A percentile compares a stretch with the other conserved stretches of the same genome.
These are phyloP conservation scores for Microascus cirrosus DNA, from an alignment of 2,329 filamentous ascomycete genomes.

Conservation along the genomic window DNA sequence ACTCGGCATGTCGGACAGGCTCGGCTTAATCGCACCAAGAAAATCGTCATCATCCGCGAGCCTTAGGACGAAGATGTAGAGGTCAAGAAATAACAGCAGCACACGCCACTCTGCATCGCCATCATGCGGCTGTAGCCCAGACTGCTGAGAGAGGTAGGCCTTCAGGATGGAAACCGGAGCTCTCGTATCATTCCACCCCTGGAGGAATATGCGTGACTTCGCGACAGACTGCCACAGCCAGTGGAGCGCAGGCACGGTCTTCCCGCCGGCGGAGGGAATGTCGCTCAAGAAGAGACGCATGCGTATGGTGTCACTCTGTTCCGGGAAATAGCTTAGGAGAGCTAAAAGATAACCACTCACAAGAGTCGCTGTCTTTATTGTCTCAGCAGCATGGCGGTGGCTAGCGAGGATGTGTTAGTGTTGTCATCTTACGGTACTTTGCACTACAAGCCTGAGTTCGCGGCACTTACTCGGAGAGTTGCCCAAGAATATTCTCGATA, in stretches of 20 bases:
- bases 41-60: slow-evolving; percentile 97
- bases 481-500: slow-evolving; percentile 47
- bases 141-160: slow-evolving; percentile 11
- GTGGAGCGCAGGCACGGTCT: slow-evolving; percentile 53
- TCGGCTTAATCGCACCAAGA: slow-evolving; percentile 46
- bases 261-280: slow-evolving; percentile 30
- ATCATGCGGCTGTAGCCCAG: slow-evolving; percentile 5
- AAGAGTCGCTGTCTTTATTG: neutral
- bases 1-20: slow-evolving; percentile 14
- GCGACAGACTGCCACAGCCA: slow-evolving; percentile 68
- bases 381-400: slow-evolving; percentile 51
- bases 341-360: slow-evolving; percentile 59
- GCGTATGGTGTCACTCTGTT: slow-evolving; percentile 73
- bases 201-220: slow-evolving; percentile 21
- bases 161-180: slow-evolving; percentile 9
- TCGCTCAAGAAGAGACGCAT: slow-evolving; percentile 86
- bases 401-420: neutral
- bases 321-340: slow-evolving; percentile 74
- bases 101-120: slow-evolving; percentile 67
- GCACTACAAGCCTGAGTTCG: slow-evolving; percentile 9
- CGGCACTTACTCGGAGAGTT: slow-evolving; percentile 25
- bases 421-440: neutral
- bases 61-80: slow-evolving; percentile 86
- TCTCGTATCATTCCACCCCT: slow-evolving; percentile 6
- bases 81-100: slow-evolving; percentile 79